These are phyloP conservation scores for Neonectria ditissima DNA, from an alignment of 2,329 filamentous ascomycete genomes.

Conservation along the genomic window DNA sequence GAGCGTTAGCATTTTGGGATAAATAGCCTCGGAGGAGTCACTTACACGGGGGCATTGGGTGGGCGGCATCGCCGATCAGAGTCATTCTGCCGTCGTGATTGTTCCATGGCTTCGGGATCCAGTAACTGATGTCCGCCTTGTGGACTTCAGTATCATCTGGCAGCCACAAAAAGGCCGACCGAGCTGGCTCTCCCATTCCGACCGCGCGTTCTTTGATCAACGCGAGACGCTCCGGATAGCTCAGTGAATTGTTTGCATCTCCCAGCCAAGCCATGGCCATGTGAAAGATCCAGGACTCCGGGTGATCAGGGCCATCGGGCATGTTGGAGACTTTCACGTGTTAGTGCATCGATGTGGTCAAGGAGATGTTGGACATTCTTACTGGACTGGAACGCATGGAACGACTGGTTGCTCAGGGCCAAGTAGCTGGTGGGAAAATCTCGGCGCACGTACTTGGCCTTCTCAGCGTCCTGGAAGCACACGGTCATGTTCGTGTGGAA, in stretches of 20 bases:
- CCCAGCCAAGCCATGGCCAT: slow-evolving; percentile 42
- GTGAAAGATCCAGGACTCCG: slow-evolving; percentile 41
- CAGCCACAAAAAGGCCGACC: slow-evolving; percentile 38
- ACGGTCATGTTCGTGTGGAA: slow-evolving; percentile 43
- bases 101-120: slow-evolving; percentile 37
- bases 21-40: not conserved
- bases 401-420: slow-evolving; percentile 38
- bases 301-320: slow-evolving; percentile 36
- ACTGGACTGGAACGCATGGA: slow-evolving; percentile 42
- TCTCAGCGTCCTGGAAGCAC: slow-evolving; percentile 38
- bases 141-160: slow-evolving; percentile 40
- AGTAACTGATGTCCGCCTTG: slow-evolving; percentile 41
- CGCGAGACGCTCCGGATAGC: slow-evolving; percentile 35
- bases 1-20: not conserved
- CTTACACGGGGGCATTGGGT: slow-evolving; percentile 42
- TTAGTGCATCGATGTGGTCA: not conserved
- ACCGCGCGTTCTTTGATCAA: slow-evolving; percentile 37
- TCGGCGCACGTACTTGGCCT: slow-evolving; percentile 32
- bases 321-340: slow-evolving; percentile 34
- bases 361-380: not conserved
- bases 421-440: slow-evolving; percentile 38
- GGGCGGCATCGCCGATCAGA: slow-evolving; percentile 37
- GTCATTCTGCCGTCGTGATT: slow-evolving; percentile 36
- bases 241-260: slow-evolving; percentile 29
- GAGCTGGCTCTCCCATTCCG: slow-evolving; percentile 35